Evolutionary conservation across 345 rosid genomes (phyloP), one percentile per base, ranked within the genome.

Genomic region (Aethionema arabicum): DNA sequence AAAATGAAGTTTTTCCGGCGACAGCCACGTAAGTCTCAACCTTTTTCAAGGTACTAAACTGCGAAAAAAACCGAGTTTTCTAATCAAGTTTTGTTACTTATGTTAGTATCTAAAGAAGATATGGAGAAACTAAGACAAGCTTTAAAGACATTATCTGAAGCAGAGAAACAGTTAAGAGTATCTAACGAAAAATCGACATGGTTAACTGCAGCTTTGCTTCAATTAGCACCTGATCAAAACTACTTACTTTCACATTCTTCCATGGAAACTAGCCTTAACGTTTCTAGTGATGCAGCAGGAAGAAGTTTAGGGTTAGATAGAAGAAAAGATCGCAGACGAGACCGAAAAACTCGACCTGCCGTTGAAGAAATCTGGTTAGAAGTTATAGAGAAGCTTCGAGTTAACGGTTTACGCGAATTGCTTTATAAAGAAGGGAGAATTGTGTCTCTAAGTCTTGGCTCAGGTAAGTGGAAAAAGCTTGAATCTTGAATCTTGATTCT

Each of bases 81-180:
- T 70, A 11, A 43, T 70, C 15, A 8, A 61, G 21, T 21, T 32
- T 14, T 41, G 35, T 43, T 7, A 8, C 47, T 10, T 48, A 15
- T 70, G 76, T 56, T 78, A 95, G 99, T 86, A 77, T 83, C 93
- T 47, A 90, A 95, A 74, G 95, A 88, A 72, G 96, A 86, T 65
- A 90, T 95, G 98, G 99, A 95, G 72, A 95, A 82, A 52, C 82
- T 95, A 59, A 95, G 99, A 16, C 96, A 83, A 63, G 99, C 99
- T 4, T 76, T 95, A 61, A 95, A 88, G 80, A 88, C 98, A 2
- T 63, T 95, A 68, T 90, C 98, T 0, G 96, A 95, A 76, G 96
- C 98, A 56, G 98, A 95, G 77, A 95, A 95, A 65, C 98, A 95
- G 69, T 74, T 90, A 61, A 79, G 97, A 76, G 78, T 86, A 72